Percentiles rank a stretch among this genome's conserved stretches.
These are phyloP conservation scores for Ambrosia trifida DNA, from an alignment of 129 eudicot genomes.

Conservation along the genomic window DNA sequence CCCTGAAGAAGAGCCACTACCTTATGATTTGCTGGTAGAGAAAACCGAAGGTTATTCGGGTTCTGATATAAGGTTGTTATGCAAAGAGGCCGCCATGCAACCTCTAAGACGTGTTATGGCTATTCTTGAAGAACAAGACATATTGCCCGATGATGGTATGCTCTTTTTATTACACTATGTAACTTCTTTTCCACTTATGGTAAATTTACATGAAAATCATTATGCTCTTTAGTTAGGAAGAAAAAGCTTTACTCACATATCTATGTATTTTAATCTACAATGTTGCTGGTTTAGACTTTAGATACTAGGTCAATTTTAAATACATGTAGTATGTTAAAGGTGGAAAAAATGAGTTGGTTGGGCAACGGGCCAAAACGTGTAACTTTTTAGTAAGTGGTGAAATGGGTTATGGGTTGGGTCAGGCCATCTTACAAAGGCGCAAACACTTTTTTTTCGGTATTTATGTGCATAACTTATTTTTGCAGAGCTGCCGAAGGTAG, in stretches of 20 bases:
- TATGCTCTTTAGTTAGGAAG: not conserved
- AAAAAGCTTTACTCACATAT: not conserved
- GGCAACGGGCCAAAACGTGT: not conserved
- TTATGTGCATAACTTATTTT: constrained; percentile 3
- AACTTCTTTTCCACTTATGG: constrained; percentile 8
- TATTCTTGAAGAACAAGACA: constrained; percentile 63
- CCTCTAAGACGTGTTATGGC: constrained; percentile 91
- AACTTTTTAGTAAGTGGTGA: not conserved
- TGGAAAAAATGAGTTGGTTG: not conserved
- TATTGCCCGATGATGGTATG: constrained; percentile 89
- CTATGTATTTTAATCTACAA: not conserved
- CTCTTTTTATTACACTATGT: not conserved
- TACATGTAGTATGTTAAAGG: too few relatives aligned
- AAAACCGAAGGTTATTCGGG: constrained; percentile 87
- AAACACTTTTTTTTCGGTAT: not conserved
- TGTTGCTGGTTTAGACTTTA: not conserved
- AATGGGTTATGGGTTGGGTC: not conserved
- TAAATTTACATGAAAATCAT: not conserved
- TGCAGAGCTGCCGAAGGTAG: constrained; percentile 88
- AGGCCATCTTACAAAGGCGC: too few relatives aligned
- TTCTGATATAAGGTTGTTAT: constrained; percentile 85
- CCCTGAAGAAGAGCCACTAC: constrained; percentile 52
- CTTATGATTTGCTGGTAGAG: constrained; percentile 79
- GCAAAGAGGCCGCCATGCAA: constrained; percentile 99
- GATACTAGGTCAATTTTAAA: too few relatives aligned